Conservation (phyloP, 2,329 filamentous ascomycete species). For the Aspergillus clavatus region DNA sequence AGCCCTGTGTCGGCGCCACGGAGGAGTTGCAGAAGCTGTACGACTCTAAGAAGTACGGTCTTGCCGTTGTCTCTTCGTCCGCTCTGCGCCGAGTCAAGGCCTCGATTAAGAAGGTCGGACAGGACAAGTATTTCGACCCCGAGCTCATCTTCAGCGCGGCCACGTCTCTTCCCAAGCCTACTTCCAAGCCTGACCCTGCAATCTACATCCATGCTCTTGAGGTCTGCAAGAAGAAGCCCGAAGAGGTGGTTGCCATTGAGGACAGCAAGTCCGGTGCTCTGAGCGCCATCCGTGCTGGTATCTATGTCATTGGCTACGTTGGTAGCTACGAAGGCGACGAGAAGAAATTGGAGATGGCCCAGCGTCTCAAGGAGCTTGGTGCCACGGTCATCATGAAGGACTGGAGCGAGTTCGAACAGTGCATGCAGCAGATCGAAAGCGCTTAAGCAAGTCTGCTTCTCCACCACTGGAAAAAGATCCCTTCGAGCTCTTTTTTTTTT, state of each 20-base stretch:
- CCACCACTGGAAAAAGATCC: too few species aligned
- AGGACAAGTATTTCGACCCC: constrained; percentile 73
- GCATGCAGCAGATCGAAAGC: constrained; percentile 41
- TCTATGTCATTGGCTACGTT: constrained; percentile 79
- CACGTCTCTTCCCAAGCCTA: constrained; percentile 70
- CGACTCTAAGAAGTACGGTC: constrained; percentile 59
- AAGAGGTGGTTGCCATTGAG: constrained; percentile 75
- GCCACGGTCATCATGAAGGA: constrained; percentile 56
- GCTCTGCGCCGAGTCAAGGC: constrained; percentile 73
- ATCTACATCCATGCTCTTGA: constrained; percentile 78
- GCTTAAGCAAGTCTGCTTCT: constrained; percentile 16
- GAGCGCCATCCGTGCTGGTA: constrained; percentile 70
- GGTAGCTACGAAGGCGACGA: constrained; percentile 63
- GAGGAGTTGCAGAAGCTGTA: constrained; percentile 62
- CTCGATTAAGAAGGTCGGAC: constrained; percentile 71
- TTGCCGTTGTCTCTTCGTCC: constrained; percentile 77
- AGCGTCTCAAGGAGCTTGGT: constrained; percentile 57
- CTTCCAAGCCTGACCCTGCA: constrained; percentile 84
- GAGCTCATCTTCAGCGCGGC: constrained; percentile 78
- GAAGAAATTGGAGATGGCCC: constrained; percentile 62
- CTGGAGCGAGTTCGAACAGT: constrained; percentile 44
- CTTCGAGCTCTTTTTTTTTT: background rate
- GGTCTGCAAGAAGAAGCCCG: constrained; percentile 64
- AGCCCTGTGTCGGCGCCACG: constrained; percentile 65
- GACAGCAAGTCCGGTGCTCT: constrained; percentile 82